Conservation (phyloP, 1,139 yeast species). For the Scheffersomyces parashehatae region DNA sequence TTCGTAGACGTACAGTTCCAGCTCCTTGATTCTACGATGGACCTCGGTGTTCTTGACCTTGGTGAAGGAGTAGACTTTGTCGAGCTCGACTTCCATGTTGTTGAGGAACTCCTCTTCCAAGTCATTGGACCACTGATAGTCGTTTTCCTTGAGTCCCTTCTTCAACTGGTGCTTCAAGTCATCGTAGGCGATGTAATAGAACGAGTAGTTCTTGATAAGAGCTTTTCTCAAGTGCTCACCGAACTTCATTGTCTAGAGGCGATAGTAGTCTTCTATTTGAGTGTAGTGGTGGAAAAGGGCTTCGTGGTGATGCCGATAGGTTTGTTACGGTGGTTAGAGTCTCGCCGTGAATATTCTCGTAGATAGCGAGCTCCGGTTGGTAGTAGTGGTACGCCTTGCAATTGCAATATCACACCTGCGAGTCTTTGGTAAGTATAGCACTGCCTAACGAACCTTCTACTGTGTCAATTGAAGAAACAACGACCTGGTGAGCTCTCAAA, state of each 20-base stretch:
- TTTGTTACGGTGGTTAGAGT: too few species aligned
- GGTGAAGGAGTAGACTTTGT: conserved; percentile 88
- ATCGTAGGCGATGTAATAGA: conserved; percentile 87
- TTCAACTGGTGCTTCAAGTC: conserved; percentile 82
- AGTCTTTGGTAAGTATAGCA: too few species aligned
- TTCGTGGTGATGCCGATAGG: too few species aligned
- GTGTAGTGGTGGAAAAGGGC: too few species aligned
- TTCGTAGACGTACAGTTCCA: conserved; percentile 65
- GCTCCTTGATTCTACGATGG: conserved; percentile 75
- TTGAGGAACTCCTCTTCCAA: conserved; percentile 80
- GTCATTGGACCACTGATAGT: conserved; percentile 66
- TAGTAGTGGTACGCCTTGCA: too few species aligned
- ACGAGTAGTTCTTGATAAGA: conserved; percentile 79
- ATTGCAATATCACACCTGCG: too few species aligned
- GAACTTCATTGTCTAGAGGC: conserved; percentile 53
- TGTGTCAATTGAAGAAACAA: too few species aligned
- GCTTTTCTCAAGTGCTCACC: conserved; percentile 77
- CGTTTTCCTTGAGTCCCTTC: conserved; percentile 57
- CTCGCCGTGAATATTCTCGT: too few species aligned
- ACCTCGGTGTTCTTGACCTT: conserved; percentile 85
- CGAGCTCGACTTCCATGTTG: conserved; percentile 76
- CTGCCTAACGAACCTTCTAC: too few species aligned
- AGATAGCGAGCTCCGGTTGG: too few species aligned
- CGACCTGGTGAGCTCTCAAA: too few species aligned
- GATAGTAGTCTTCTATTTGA: too few species aligned